Evolutionary conservation across 2,329 filamentous ascomycete species (phyloP).

Genomic region (Fusarium falciforme): DNA sequence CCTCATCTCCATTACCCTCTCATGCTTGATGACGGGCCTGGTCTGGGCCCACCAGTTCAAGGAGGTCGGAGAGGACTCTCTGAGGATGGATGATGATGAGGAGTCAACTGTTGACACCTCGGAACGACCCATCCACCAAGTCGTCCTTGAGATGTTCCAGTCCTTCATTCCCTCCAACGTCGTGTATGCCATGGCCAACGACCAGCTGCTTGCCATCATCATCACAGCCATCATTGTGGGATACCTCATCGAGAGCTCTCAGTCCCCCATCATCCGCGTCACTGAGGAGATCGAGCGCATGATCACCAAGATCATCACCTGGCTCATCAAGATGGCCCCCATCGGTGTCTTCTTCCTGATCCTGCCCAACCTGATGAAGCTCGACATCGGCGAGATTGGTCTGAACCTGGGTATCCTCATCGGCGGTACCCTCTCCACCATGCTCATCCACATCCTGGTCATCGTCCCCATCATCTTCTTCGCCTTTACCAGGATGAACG

Average conservation of each 20-base stretch:
- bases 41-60: slow-evolving; percentile 61
- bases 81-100: slow-evolving; percentile 37
- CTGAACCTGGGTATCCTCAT: slow-evolving; percentile 63
- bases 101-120: slow-evolving; percentile 34
- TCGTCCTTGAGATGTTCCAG: slow-evolving; percentile 61
- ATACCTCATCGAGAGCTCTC: slow-evolving; percentile 54
- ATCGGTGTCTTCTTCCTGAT: slow-evolving; percentile 66
- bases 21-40: slow-evolving; percentile 57
- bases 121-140: slow-evolving; percentile 53
- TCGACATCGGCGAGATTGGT: slow-evolving; percentile 60
- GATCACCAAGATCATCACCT: slow-evolving; percentile 58
- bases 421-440: slow-evolving; percentile 57
- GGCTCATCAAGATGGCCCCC: slow-evolving; percentile 61
- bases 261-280: slow-evolving; percentile 54
- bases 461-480: slow-evolving; percentile 58
- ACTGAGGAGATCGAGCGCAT: slow-evolving; percentile 61
- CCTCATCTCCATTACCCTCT: slow-evolving; percentile 59
- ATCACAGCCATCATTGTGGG: slow-evolving; percentile 59
- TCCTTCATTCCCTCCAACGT: slow-evolving; percentile 63
- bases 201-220: slow-evolving; percentile 60
- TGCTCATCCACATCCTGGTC: slow-evolving; percentile 60
- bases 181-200: slow-evolving; percentile 57
- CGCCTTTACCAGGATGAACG: slow-evolving; percentile 56
- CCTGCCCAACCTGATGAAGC: slow-evolving; percentile 61
- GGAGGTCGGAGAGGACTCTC: slow-evolving; percentile 47